Base-by-base conservation (phyloP, 805 yeast species). In the Candida insectorum region DNA sequence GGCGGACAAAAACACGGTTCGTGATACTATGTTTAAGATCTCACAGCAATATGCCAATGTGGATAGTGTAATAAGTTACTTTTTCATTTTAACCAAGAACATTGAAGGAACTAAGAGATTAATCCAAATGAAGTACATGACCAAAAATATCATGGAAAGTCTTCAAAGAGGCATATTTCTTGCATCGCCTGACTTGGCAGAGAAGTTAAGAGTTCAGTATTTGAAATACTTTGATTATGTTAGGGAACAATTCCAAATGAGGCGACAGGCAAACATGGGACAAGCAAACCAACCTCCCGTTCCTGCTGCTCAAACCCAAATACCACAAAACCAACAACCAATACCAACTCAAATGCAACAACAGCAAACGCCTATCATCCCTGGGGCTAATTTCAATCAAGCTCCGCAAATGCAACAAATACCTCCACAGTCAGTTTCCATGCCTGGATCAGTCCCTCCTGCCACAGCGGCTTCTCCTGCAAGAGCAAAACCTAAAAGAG, bases 41-140 rank as follows among this genome's bases (percentile, higher is more conserved):
- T 67, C 84, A 20, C 82, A 77, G 47, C 69, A 82, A 43, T 77
- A 75, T 55, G 70, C 78, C 23, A 73, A 81, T 41, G 81, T 83
- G 12, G 94, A 86, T 51, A 81, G 81, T 40, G 67, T 87, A 26
- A 77, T 85, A 25, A 87, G 94, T 23, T 79, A 84, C 50, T 85
- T 85, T 48, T 87, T 75, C 51, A 73, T 82, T 38, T 66, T 85
- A 40, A 83, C 95, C 1, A 78, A 81, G 47, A 84, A 83, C 54
- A 73, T 70, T 30, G 85, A 79, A 31, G 89, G 85, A 7, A 82
- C 95, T 1, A 79, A 77, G 48, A 75, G 85, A 45, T 72, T 88
- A 39, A 70, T 88, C 39, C 89, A 84, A 52, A 76, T 85, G 69
- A 80, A 86, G 57, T 72, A 78, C 40, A 81, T 86, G 81, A 78